Evolutionary conservation across 192 early-diverging fungal species (phyloP).

Genomic region (Podochytrium sp.): DNA sequence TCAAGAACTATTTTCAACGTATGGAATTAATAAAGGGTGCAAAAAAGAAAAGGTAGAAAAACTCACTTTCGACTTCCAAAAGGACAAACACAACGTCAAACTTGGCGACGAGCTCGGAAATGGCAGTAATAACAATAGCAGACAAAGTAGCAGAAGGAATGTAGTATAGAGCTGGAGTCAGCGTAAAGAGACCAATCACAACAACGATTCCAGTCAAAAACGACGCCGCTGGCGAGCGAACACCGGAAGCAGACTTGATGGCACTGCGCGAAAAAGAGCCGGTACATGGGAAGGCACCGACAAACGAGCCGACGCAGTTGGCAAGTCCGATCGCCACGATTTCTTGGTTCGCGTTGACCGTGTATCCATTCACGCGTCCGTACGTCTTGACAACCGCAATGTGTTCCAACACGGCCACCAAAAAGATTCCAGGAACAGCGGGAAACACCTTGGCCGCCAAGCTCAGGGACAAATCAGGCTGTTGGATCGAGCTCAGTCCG

Average conservation of each 20-base stretch:
- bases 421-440: constrained; percentile 63
- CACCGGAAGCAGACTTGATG: constrained; percentile 88
- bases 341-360: constrained; percentile 85
- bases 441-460: constrained; percentile 34
- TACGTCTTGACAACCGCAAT: constrained; percentile 88
- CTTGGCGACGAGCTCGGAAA: constrained; percentile 74
- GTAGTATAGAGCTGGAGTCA: constrained; percentile 85
- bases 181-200: constrained; percentile 78
- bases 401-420: constrained; percentile 88
- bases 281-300: constrained; percentile 85
- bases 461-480: constrained; percentile 45
- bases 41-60: too few relatives aligned
- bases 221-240: constrained; percentile 77
- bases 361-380: constrained; percentile 85
- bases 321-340: constrained; percentile 85
- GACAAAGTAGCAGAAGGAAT: constrained; percentile 80
- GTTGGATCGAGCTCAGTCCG: constrained; percentile 60
- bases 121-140: constrained; percentile 85
- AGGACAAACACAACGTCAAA: constrained; percentile 61
- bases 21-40: constrained; percentile 44
- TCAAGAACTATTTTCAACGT: constrained; percentile 66
- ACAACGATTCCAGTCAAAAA: constrained; percentile 81
- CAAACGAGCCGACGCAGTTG: constrained; percentile 85
- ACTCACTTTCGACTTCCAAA: not conserved
- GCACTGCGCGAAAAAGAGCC: constrained; percentile 94